Conservation (phyloP, 257 asterid species). For the Penstemon davidsonii region DNA sequence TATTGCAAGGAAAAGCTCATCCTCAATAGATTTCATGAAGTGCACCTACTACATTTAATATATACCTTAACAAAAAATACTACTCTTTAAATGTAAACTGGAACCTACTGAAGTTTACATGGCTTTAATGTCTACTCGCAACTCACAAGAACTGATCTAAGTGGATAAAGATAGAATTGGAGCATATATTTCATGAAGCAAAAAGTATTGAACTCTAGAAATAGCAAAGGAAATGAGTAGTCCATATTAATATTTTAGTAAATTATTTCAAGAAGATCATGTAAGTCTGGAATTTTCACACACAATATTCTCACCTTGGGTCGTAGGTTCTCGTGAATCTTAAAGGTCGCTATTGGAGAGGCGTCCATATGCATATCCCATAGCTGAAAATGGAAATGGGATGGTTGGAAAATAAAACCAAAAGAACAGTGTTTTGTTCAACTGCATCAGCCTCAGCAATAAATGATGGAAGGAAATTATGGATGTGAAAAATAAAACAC, state of each 20-base stretch:
- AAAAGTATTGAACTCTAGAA: no score
- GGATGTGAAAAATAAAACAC: neutral
- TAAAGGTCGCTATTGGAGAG: slow-evolving; percentile 62
- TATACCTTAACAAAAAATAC: neutral
- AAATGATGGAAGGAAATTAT: slow-evolving; percentile 17
- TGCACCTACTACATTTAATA: neutral
- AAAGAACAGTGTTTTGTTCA: neutral
- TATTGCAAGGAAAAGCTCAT: neutral
- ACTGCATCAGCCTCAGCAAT: slow-evolving; percentile 17
- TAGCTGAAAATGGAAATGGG: slow-evolving; percentile 44
- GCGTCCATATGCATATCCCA: slow-evolving; percentile 74
- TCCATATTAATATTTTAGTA: no score
- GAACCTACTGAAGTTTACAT: neutral
- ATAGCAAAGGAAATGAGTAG: no score
- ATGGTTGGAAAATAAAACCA: slow-evolving; percentile 17
- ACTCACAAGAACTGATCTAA: neutral
- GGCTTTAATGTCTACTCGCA: neutral
- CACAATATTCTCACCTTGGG: slow-evolving; percentile 55
- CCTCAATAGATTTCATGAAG: neutral
- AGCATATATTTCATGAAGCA: neutral
- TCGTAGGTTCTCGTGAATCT: slow-evolving; percentile 65
- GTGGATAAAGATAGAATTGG: neutral
- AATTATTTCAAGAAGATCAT: neutral
- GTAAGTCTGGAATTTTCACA: slow-evolving; percentile 1
- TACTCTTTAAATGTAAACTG: neutral